Conservation (phyloP, 2,329 filamentous ascomycete species). For the Acrodontium crateriforme region DNA sequence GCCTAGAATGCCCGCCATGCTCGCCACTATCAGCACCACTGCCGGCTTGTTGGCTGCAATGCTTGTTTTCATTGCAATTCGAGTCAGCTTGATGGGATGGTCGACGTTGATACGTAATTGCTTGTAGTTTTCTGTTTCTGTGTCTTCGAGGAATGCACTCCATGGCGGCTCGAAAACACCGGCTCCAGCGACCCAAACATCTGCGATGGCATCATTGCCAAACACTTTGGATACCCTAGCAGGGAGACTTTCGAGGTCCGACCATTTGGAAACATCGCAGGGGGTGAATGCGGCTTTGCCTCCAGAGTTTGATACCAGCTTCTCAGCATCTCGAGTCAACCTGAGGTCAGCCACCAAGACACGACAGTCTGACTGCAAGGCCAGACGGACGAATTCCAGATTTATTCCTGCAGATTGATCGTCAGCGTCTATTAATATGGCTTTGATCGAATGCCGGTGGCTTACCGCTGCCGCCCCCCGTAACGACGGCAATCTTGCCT, state of each 20-base stretch:
- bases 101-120: constrained; percentile 23
- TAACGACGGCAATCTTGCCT: constrained; percentile 14
- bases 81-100: constrained; percentile 27
- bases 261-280: constrained; percentile 23
- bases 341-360: constrained; percentile 24
- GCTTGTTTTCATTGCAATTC: constrained; percentile 24
- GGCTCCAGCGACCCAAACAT: constrained; percentile 25
- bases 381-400: constrained; percentile 12
- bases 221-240: constrained; percentile 12
- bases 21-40: constrained; percentile 22
- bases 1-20: constrained; percentile 20
- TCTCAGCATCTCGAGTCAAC: constrained; percentile 18
- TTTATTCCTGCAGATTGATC: constrained; percentile 10
- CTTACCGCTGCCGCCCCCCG: constrained; percentile 12
- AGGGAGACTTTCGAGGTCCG: constrained; percentile 18
- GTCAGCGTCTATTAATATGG: too few relatives aligned
- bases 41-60: constrained; percentile 22
- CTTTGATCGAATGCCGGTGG: not conserved
- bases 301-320: constrained; percentile 10
- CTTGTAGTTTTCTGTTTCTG: constrained; percentile 22
- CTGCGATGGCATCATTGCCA: constrained; percentile 20
- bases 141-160: constrained; percentile 25
- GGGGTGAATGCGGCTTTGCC: constrained; percentile 14
- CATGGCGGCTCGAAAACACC: constrained; percentile 27
- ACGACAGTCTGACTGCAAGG: constrained; percentile 11